Evolutionary conservation across 306 rosid genomes (phyloP), one percentile per base, ranked within the genome.

Genomic region (Cucurbita pepo): DNA sequence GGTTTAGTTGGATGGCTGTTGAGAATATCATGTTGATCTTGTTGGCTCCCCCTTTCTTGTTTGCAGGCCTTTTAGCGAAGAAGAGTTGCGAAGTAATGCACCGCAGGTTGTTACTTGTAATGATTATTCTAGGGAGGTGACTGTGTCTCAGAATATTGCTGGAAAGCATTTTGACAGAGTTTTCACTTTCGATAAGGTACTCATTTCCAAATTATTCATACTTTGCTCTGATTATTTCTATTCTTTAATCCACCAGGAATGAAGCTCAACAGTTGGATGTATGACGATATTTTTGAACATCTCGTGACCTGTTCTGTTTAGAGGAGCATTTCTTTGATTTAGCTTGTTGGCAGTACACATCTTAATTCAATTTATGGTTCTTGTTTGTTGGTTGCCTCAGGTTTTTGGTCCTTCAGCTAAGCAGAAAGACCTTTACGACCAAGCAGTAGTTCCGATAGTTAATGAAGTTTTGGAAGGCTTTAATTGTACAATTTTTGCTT

Each of bases 161-260:
- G 93, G 98, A 43, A 92, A 90, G 75, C 98, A 92, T 76, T 81
- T 90, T 10, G 98, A 92, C 19, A 81, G 96, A 80, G 82, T 92
- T 78, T 92, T 90, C 74, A 92, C 96, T 55, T 92, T 92, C 58
- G 98, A 92, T 81, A 92, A 90, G 98, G 98, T 92, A 8, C 11
- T 77, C 8, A 36, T 74, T 44, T 36, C 56, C 4, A 10, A 4
- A 3, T 3, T 52, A 6, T 48, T 14, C 10, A 16, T 54, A n/a
- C 7, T 18, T 47, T 73, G 14, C 18, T 14, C 5, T 1, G 1
- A 21, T 51, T 30, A 4, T 54, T 14, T 43, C 12, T 5, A 12
- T 11, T 55, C 10, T 66, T 66, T 38, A 41, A 63, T 63, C 69
- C 34, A n/a, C 14, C 1, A 45, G 40, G 72, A 13, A 13, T 22